Conservation (phyloP, 1,284 basidiomycete species). For the Schizophyllum amplum region DNA sequence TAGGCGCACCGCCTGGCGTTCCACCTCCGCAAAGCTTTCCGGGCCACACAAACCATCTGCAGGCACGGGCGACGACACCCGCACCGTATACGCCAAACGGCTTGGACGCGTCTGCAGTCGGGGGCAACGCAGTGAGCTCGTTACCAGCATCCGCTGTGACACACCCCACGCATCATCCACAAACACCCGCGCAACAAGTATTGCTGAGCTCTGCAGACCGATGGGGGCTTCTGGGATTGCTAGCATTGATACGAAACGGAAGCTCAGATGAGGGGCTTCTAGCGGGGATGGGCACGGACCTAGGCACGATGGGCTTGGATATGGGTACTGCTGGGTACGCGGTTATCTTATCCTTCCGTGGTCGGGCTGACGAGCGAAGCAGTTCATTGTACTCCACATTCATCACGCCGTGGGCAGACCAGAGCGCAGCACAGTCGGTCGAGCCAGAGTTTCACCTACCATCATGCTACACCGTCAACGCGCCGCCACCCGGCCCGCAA, state of each 20-base stretch:
- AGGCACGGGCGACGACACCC: conserved; percentile 19
- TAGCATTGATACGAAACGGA: conserved; percentile 88
- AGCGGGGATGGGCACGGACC: conserved; percentile 85
- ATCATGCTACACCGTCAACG: conserved; percentile 84
- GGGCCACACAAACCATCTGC: conserved; percentile 28
- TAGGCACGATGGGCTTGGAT: conserved; percentile 90
- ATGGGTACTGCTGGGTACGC: conserved; percentile 66
- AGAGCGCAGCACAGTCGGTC: conserved; percentile 72
- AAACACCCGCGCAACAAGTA: conserved; percentile 92
- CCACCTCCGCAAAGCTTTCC: conserved; percentile 34
- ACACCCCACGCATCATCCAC: conserved; percentile 42
- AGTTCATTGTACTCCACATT: conserved; percentile 83
- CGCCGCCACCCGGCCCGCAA: conserved; percentile 79
- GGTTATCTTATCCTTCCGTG: neutral
- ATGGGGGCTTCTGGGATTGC: conserved; percentile 86
- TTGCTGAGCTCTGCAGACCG: conserved; percentile 91
- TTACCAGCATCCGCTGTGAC: conserved; percentile 25
- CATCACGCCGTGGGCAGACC: conserved; percentile 95
- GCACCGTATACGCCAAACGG: conserved; percentile 36
- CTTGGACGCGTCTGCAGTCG: conserved; percentile 15
- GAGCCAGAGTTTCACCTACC: conserved; percentile 93
- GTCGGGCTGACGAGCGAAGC: neutral
- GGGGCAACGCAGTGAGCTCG: conserved; percentile 16
- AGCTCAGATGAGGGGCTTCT: conserved; percentile 79
- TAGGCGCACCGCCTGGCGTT: conserved; percentile 39